phyloP scores from a whole-genome alignment of 129 eudicot species.

The Flaveria sonorensis region DNA sequence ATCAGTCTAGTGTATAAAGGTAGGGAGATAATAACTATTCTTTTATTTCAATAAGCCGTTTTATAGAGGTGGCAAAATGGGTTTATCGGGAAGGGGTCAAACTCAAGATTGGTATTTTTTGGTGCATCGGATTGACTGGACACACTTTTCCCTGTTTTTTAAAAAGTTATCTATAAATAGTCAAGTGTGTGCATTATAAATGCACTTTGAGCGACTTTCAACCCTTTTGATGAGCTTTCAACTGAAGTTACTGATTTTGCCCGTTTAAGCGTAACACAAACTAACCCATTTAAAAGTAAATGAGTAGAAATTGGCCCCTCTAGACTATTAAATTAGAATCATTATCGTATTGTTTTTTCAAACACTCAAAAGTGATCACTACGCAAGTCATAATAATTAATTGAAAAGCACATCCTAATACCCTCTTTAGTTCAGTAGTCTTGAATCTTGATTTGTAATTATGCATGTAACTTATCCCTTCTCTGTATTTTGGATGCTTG shows the following conservation, averaged over 20 bases:
- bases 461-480: constrained; percentile 4
- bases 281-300: neutral
- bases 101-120: neutral
- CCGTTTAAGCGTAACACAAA: neutral
- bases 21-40: neutral
- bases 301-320: neutral
- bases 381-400: neutral
- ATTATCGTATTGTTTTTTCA: neutral
- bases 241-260: neutral
- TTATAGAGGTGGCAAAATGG: neutral
- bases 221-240: neutral
- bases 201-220: neutral
- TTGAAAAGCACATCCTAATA: neutral
- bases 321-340: neutral
- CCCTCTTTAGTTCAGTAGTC: constrained; percentile 5
- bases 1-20: neutral
- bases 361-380: neutral
- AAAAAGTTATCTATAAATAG: no score
- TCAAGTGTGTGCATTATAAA: neutral
- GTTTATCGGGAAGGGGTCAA: neutral
- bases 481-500: constrained; percentile 21
- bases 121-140: neutral
- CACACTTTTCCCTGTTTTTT: neutral
- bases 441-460: constrained; percentile 13
- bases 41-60: neutral